Percentiles rank a stretch among this genome's conserved stretches.
phyloP scores from a whole-genome alignment of 139 green algal genomes.

The Micromonas commoda region DNA sequence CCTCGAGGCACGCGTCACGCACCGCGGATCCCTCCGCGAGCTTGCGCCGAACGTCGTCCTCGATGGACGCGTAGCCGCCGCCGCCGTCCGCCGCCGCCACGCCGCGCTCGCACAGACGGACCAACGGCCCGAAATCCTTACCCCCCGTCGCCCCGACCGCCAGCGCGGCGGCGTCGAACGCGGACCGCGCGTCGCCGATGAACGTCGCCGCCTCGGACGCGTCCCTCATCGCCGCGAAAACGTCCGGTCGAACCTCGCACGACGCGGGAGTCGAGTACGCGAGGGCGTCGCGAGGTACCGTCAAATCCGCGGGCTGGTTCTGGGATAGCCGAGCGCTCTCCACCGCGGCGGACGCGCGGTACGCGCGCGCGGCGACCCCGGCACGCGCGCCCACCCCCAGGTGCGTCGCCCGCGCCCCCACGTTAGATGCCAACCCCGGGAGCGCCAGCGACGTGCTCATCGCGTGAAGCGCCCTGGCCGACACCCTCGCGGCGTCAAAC shows the following conservation, averaged over 20 bases:
- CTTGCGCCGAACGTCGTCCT: not conserved
- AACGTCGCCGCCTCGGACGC: not conserved
- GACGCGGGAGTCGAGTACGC: no score
- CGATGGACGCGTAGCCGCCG: not conserved
- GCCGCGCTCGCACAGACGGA: not conserved
- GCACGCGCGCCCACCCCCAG: not conserved
- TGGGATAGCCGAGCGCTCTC: not conserved
- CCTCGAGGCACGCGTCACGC: not conserved
- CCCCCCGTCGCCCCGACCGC: not conserved
- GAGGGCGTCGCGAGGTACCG: no score
- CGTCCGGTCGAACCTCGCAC: no score
- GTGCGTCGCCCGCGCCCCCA: not conserved
- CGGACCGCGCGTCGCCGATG: not conserved
- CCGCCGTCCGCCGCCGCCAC: not conserved
- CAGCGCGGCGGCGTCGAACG: not conserved
- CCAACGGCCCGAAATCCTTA: not conserved
- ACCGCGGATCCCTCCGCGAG: not conserved
- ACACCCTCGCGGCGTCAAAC: not conserved
- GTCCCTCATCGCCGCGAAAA: not conserved
- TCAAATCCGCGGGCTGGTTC: not conserved
- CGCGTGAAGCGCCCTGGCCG: not conserved
- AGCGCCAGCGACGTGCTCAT: not conserved
- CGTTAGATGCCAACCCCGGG: not conserved
- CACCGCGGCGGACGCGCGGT: not conserved
- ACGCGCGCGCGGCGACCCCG: not conserved